Evolutionary conservation across 306 rosid species (phyloP).

Genomic region (Rosa rugosa): DNA sequence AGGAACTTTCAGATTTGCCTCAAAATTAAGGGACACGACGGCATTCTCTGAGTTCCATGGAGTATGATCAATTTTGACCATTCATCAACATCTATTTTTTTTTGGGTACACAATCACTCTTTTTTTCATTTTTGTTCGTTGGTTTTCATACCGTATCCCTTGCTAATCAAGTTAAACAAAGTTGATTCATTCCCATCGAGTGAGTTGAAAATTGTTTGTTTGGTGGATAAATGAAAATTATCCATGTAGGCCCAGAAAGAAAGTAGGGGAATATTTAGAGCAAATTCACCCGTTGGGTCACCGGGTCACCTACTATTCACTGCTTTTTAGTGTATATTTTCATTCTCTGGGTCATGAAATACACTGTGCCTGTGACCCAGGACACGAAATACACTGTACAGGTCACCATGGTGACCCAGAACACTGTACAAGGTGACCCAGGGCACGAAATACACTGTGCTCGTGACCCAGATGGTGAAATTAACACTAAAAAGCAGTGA

Average conservation of each 20-base stretch:
- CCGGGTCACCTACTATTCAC: no score
- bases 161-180: not conserved
- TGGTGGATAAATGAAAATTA: not conserved
- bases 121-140: not conserved
- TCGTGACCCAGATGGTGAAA: no score
- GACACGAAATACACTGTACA: no score
- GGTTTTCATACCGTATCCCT: not conserved
- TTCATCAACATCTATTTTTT: not conserved
- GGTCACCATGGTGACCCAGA: no score
- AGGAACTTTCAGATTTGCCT: not conserved
- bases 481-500: no score
- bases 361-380: no score
- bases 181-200: not conserved
- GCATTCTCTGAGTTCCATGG: not conserved
- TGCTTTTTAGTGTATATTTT: no score
- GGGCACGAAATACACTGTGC: no score
- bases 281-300: no score
- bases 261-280: not conserved
- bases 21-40: not conserved
- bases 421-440: no score
- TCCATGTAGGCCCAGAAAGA: not conserved
- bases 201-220: not conserved
- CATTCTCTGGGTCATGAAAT: no score
- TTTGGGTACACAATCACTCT: not conserved
- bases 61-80: not conserved